phyloP scores from a whole-genome alignment of 1,284 basidiomycete genomes.

The Butyriboletus appendiculatus region DNA sequence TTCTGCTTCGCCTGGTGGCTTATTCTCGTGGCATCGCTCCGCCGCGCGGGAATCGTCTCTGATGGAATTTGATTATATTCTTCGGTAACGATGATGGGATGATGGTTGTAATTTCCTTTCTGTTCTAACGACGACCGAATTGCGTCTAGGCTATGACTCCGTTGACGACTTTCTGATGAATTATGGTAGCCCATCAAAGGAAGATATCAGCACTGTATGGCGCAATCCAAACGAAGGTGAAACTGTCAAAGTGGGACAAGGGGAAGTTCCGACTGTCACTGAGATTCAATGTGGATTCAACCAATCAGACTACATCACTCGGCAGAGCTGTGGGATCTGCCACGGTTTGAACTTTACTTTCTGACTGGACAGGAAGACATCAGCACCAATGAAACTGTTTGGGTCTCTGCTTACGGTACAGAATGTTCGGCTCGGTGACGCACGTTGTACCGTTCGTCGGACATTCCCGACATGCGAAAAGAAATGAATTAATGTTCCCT shows the following conservation, averaged over 20 bases:
- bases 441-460: background rate
- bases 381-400: background rate
- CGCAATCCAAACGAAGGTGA: constrained; percentile 3
- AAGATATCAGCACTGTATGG: background rate
- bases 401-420: background rate
- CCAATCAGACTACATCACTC: constrained; percentile 3
- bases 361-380: background rate
- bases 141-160: background rate
- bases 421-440: background rate
- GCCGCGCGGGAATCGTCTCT: background rate
- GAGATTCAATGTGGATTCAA: background rate
- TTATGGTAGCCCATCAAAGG: background rate
- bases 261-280: background rate
- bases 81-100: background rate
- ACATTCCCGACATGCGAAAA: background rate
- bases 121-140: background rate
- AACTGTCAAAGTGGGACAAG: constrained; percentile 13
- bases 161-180: constrained; percentile 4
- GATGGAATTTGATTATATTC: background rate
- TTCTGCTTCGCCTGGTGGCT: background rate
- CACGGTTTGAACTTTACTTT: background rate
- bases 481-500: constrained; percentile 22
- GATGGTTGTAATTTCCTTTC: background rate
- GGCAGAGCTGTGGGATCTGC: background rate
- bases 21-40: background rate